A percentile compares a stretch with the other conserved stretches of the same genome.
Evolutionary conservation across 768 basidiomycete genomes (phyloP).

Genomic region (Pulveroboletus sp.): DNA sequence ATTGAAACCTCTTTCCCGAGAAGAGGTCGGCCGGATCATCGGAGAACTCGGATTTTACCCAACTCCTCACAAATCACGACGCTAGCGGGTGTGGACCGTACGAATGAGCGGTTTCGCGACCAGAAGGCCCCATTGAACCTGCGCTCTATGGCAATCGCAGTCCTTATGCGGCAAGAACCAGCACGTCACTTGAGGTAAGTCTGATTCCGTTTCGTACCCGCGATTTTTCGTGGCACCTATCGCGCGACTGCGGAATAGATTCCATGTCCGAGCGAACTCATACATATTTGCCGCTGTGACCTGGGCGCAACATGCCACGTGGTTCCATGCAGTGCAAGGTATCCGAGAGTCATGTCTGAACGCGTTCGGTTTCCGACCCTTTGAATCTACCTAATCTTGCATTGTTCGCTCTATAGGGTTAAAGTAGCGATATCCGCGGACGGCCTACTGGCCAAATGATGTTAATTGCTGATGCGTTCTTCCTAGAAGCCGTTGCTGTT

Average conservation of each 20-base stretch:
- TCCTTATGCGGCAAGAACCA: slow-evolving; percentile 1
- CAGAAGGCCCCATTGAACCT: slow-evolving; percentile 6
- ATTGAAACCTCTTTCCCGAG: not conserved
- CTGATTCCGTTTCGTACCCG: slow-evolving; percentile 6
- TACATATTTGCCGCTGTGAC: too few relatives aligned
- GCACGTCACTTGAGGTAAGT: not conserved
- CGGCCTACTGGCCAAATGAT: not conserved
- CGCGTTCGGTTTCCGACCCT: slow-evolving; percentile 1
- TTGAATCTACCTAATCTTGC: slow-evolving; percentile 19
- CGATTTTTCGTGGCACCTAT: not conserved
- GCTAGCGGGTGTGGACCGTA: not conserved
- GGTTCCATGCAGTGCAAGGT: slow-evolving; percentile 6
- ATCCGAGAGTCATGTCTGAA: not conserved
- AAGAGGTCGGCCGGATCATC: slow-evolving; percentile 22
- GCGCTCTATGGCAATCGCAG: slow-evolving; percentile 8
- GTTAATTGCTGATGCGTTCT: slow-evolving; percentile 8
- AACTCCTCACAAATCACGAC: slow-evolving; percentile 1
- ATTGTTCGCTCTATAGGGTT: slow-evolving; percentile 23
- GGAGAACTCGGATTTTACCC: not conserved
- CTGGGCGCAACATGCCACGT: slow-evolving; percentile 11
- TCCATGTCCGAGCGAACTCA: slow-evolving; percentile 2
- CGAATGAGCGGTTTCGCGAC: not conserved
- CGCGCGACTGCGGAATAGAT: slow-evolving; percentile 7
- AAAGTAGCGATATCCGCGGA: slow-evolving; percentile 13
- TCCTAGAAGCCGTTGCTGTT: not conserved